Base-by-base conservation (phyloP, 257 asterid genomes). In the Ajuga chamaepitys region DNA sequence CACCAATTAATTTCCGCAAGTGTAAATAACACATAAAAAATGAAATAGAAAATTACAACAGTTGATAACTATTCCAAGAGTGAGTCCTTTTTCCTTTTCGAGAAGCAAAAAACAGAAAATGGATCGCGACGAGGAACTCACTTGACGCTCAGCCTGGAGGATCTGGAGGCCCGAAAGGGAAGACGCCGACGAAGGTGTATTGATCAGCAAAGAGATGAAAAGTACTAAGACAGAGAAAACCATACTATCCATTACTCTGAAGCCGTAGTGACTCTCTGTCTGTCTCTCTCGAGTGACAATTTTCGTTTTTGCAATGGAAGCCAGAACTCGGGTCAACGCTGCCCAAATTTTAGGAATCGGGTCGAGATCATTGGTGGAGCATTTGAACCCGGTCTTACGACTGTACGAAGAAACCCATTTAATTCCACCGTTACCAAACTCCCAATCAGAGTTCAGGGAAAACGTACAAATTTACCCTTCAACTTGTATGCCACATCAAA, bases 121-220 rank as follows among this genome's bases (percentile, higher is more conserved):
- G 2, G 58, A 70, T 37, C 57, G 54, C 40, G 42, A 2, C 55
- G 61, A 55, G 13, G 35, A 56, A 57, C 40, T 73, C 66, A 89
- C 99, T 67, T 92, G 86, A 32, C 99, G 90, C 82, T 93, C 97
- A 64, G 97, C 97, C 17, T 72, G 83, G 60, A 80, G 70, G 87
- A 93, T 86, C 82, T 89, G 95, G 55, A 93, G 91, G 70, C 85
- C 82, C 38, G 81, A 40, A 20, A 80, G 41, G 18, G 80, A 25
- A 2, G 78, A 35, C 1, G 91, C 84, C 48, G 72, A 53, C 48
- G 72, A 53, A 14, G 76, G 63, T 17, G 70, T 7, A 44, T 51
- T 9, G 76, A 75, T 73, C 60, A 79, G 65, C 44, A 74, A 54
- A 12, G 62, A 64, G 50, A 75, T 18, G 59, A 51, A 52, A 22